Base-by-base conservation (phyloP, 2,329 filamentous ascomycete genomes). In the Magnaporthiopsis incrustans region DNA sequence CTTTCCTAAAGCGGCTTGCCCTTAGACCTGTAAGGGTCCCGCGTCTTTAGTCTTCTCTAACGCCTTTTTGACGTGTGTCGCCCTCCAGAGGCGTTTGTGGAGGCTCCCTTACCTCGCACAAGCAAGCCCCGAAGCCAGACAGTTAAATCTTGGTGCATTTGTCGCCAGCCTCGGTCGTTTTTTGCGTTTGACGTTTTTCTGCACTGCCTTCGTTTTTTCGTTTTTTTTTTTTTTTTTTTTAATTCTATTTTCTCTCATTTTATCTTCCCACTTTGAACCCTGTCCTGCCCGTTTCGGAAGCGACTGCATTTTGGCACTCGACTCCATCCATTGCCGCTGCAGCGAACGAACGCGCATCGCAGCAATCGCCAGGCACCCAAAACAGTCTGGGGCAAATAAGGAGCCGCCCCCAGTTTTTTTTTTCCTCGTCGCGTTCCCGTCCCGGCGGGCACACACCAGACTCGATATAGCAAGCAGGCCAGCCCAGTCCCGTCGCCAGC, bases 401-500 rank as follows among this genome's bases (percentile, higher is more conserved):
- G 44, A 53, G 44, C 44, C 44, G 44, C 44, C 44, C 44, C 44
- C 44, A 53, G 38, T 44, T 44, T 53, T 53, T 53, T 53, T 25
- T 53, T 50, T n/a, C n/a, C 22, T 25, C n/a, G 44, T 53, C 44
- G 44, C 44, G 44, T 53, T 53, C 44, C 44, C 44, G 44, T 53
- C 44, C 44, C 44, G n/a, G 18, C 44, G 44, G 44, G 59, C 32
- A 30, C 60, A 57, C 50, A 63, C 61, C 61, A 63, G 61, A 35
- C 61, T 63, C 61, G 56, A 63, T 63, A 30, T 33, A 63, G 61
- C 61, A 62, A 67, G 66, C 72, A 74, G 75, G 76, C 78, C 79
- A 79, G 76, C 50, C 27, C 58, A 77, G 78, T 80, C 77, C 71
- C 79, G 79, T 74, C 74, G 77, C 74, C 76, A 75, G 71, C 72